Percentiles rank a stretch among this genome's conserved stretches.
Conservation (phyloP, 495 filamentous ascomycete species). For the Aspergillus conjunctus region DNA sequence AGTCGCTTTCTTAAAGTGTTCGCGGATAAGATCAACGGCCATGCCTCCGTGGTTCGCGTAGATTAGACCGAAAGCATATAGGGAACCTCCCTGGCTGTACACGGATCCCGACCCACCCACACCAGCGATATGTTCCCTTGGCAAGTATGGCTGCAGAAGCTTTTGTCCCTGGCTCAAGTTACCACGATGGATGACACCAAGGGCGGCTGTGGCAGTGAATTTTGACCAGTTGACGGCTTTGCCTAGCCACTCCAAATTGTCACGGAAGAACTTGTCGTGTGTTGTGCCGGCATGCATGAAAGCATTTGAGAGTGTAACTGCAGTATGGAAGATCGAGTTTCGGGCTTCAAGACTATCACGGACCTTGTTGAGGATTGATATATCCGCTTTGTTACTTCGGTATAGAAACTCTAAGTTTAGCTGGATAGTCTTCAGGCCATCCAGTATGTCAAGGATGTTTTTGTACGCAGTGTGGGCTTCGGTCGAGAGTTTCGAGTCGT, state of each 20-base stretch:
- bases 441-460: conserved; percentile 82
- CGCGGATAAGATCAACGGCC: conserved; percentile 84
- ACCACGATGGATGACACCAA: conserved; percentile 95
- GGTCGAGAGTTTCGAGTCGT: conserved; percentile 41
- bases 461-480: conserved; percentile 65
- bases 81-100: conserved; percentile 93
- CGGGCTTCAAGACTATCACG: conserved; percentile 92
- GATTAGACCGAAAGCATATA: conserved; percentile 95
- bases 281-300: conserved; percentile 99
- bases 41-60: conserved; percentile 96
- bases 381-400: conserved; percentile 86
- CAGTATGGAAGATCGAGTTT: conserved; percentile 98
- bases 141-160: conserved; percentile 92
- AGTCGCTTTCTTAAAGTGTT: conserved; percentile 80
- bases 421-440: conserved; percentile 88
- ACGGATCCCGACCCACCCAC: conserved; percentile 74
- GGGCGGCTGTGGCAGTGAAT: conserved; percentile 94
- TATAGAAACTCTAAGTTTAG: conserved; percentile 95
- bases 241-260: conserved; percentile 96
- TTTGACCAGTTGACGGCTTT: conserved; percentile 99
- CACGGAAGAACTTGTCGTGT: conserved; percentile 94
- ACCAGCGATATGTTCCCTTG: conserved; percentile 62
- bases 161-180: conserved; percentile 92
- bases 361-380: conserved; percentile 91
- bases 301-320: conserved; percentile 94